Evolutionary conservation across 148 eudicot species (phyloP), one percentile per base, ranked within the genome.

Genomic region (Bassia scoparia): DNA sequence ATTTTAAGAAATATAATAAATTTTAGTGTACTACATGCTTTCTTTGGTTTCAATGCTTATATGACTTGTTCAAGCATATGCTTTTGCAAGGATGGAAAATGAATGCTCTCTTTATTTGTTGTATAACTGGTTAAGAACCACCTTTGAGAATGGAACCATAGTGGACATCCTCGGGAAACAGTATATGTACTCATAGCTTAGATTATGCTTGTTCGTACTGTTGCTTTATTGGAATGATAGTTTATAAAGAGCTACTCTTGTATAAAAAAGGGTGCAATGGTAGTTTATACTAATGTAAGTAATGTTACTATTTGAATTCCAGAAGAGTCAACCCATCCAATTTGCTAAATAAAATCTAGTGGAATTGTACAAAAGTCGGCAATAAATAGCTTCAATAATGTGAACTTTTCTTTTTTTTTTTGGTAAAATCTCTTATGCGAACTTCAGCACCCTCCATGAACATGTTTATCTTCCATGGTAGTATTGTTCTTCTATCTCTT

Each of bases 1-100:
- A 43, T 30, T 26, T 52, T 41, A 60, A 44, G 44, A 38, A 26
- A 67, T 68, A 41, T 41, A 35, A 78, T 52, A 62, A 79, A 53
- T 18, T 61, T 11, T 0, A 14, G 48, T 68, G 54, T 55, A 61
- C 33, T 16, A 29, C 38, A 16, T 50, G 70, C 34, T 53, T 33
- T n/a, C 48, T 46, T 66, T 17, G 31, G 50, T 71, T 64, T 13
- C 20, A 18, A 5, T 37, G 2, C 23, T 20, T 8, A n/a, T 26
- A 16, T 63, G 55, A 33, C 38, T 77, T 53, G 31, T 2, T 61
- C 0, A 43, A 67, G 43, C 58, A 29, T 31, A 20, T 27, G 44
- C 43, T 61, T 9, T 58, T 38, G 44, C 59, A 24, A 24, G 18
- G 21, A 46, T 61, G 38, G 33, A 18, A 48, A 17, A 35, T 26